These are phyloP conservation scores for Sequoiadendron giganteum DNA, from an alignment of 75 land plant species.

Conservation along the genomic window DNA sequence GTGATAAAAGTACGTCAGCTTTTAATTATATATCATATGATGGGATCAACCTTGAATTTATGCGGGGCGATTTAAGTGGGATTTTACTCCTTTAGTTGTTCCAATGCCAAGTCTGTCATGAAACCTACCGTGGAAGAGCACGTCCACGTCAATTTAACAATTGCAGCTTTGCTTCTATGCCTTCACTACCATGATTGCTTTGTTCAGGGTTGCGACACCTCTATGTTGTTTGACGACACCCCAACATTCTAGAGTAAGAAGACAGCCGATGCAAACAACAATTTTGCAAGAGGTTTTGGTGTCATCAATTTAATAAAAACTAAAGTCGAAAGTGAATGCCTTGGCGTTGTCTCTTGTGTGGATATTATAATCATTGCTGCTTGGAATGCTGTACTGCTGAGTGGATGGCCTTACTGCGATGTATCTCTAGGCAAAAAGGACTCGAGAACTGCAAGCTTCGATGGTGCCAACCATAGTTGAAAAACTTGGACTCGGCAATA, in stretches of 20 bases:
- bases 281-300: slow-evolving; percentile 54
- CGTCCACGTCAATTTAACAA: slow-evolving; percentile 31
- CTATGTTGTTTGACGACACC: too few species aligned
- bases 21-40: neutral
- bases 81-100: slow-evolving; percentile 59
- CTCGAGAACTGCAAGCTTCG: too few species aligned
- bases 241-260: slow-evolving; percentile 53
- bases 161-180: slow-evolving; percentile 61
- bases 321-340: slow-evolving; percentile 46
- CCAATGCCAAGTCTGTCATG: slow-evolving; percentile 50
- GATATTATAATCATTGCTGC: slow-evolving; percentile 77
- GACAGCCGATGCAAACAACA: slow-evolving; percentile 36
- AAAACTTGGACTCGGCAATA: too few species aligned
- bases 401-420: too few species aligned
- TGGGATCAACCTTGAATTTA: neutral
- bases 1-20: too few species aligned
- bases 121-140: slow-evolving; percentile 34
- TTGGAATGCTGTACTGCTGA: slow-evolving; percentile 48
- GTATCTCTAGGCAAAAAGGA: too few species aligned
- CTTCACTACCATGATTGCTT: slow-evolving; percentile 89
- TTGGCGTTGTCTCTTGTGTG: slow-evolving; percentile 67
- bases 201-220: slow-evolving; percentile 43
- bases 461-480: too few species aligned
- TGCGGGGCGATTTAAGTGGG: slow-evolving; percentile 28
- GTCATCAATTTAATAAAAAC: slow-evolving; percentile 48